Evolutionary conservation across 2,329 filamentous ascomycete genomes (phyloP).

Genomic region (Microdochium paspali): DNA sequence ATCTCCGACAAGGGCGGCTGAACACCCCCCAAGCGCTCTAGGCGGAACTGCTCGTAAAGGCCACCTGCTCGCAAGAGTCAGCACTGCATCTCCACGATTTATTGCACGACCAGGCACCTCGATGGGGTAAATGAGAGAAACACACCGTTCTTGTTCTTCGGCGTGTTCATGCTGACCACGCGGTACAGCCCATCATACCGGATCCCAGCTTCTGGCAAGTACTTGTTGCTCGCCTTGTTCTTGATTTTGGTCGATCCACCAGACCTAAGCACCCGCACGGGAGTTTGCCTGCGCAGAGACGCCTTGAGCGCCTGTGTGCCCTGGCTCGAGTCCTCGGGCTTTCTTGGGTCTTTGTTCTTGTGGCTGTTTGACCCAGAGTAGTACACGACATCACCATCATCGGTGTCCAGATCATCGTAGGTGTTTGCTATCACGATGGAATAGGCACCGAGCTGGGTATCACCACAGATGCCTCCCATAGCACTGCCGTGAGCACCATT

Average conservation of each 20-base stretch:
- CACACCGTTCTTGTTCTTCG: neutral
- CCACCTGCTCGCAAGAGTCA: no score
- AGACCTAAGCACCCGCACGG: neutral
- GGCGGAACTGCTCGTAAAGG: neutral
- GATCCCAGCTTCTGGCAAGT: neutral
- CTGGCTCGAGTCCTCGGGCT: neutral
- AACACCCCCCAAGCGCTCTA: neutral
- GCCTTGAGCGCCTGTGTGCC: neutral
- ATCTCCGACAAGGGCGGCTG: neutral
- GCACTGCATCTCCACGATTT: no score
- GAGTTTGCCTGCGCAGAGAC: neutral
- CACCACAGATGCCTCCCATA: slow-evolving; percentile 42
- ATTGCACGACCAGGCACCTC: no score
- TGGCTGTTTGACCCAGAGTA: slow-evolving; percentile 15
- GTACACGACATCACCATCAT: slow-evolving; percentile 11
- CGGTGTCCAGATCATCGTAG: slow-evolving; percentile 16
- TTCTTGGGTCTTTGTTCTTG: neutral
- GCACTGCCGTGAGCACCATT: slow-evolving; percentile 42
- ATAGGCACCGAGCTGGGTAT: slow-evolving; percentile 32
- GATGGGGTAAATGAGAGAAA: no score
- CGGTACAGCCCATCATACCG: neutral
- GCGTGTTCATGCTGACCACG: neutral
- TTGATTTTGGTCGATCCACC: neutral
- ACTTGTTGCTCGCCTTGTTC: neutral
- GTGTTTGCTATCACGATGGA: slow-evolving; percentile 40